Base-by-base conservation (phyloP, 2,329 filamentous ascomycete species). In the Falciphora oryzae region DNA sequence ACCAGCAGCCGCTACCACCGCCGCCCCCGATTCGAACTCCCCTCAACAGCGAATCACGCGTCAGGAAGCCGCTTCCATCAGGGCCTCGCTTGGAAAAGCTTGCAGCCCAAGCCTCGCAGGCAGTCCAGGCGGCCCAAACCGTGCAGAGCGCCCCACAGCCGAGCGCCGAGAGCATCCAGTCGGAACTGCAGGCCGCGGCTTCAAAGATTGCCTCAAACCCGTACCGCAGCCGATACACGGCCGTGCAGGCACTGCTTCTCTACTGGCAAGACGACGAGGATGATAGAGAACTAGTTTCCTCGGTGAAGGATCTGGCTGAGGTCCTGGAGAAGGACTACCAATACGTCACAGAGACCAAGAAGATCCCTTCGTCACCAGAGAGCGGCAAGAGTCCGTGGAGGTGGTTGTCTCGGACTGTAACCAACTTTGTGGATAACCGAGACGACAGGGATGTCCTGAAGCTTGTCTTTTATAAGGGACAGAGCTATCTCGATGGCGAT, bases 361-460 rank as follows among this genome's bases (percentile, higher is more conserved):
- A 75, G 38, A 86, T 87, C 38, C 83, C 84, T 2, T 75, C 80
- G 4, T 76, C 76, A 3, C 77, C 77, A 1, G 81, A 82, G 61
- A 77, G 74, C 65, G 79, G 77, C 68, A 78, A 78, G 68, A 83
- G 77, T 71, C 78, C 83, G 4, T 83, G 79, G 76, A 77, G 82
- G 65, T 85, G 83, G 83, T 76, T 86, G 59, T 79, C 80, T 4
- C 75, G 79, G 22, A 78, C 78, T 59, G 78, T 86, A 31, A 80
- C 79, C 65, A 77, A 81, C 57, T 86, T 86, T 71, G 77, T 82
- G 60, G 81, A 83, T 64, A 78, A 81, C 31, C 77, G 78, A 56
- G 83, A 86, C 67, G 78, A 81, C 63, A 80, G 84, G 57, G 83
- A 86, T 68, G 79, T 83, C 27, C 71, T 87, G 65, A 86, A 86